Evolutionary conservation across 192 early-diverging fungal species (phyloP), one percentile per base, ranked within the genome.

Genomic region (Tieghemiomyces parasiticus): DNA sequence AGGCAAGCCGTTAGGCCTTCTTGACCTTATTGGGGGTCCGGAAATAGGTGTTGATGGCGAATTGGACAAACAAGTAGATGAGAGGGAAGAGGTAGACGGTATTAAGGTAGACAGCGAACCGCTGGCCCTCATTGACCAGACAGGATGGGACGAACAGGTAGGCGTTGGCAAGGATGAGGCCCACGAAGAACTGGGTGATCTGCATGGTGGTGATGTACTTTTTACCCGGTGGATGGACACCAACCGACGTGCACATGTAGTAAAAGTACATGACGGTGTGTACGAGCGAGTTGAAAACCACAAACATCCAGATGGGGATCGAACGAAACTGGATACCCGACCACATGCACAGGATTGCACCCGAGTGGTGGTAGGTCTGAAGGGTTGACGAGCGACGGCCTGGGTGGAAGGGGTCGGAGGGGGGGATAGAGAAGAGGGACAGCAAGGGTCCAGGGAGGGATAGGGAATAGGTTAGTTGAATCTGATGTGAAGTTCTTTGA

Each of bases 231-330:
- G 85, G 85, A 65, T 78, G 80, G 46, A 86, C 60, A 42, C 86
- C 86, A 51, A 90, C 50, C 46, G 80, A 81, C 13, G 87, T 88
- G 51, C 78, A 69, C 47, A 83, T 79, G 67, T 92, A 92, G 75
- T 90, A 90, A 38, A 66, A 68, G 71, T 90, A 92, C 88, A 92
- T 92, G 54, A 92, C 62, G 59, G 84, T 80, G 74, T 92, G 90
- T 44, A 92, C 85, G 59, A 89, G 87, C 20, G 87, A 88, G 75
- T 92, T 92, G 74, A 84, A 79, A 26, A 81, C 65, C 35, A 86
- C 88, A 63, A 88, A 89, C 59, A 90, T 84, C 79, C 87, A 88
- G 62, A 88, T 81, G n/a, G 79, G 77, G 1, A 85, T 80, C 0
- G 87, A 75, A 60, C 78, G 74, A 53, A 74, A 84, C 51, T 80